Evolutionary conservation across 139 green algal species (phyloP).

Genomic region (Monoraphidium neglectum): DNA sequence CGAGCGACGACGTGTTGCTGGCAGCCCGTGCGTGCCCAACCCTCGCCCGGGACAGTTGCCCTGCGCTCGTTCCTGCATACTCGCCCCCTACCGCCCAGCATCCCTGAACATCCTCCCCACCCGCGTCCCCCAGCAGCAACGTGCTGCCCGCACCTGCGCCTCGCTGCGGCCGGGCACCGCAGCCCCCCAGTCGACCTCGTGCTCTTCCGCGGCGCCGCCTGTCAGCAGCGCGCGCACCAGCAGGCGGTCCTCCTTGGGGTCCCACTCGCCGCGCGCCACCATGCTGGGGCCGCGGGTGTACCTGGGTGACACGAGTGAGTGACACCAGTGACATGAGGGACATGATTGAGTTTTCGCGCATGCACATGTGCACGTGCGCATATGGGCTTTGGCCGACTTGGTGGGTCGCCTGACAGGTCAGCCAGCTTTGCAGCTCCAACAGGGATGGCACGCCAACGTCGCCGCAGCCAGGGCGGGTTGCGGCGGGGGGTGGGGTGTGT

Average conservation of each 20-base stretch:
- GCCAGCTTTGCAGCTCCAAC: too few relatives aligned
- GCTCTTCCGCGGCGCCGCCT: constrained; percentile 36
- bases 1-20: too few relatives aligned
- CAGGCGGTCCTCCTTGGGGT: constrained; percentile 61
- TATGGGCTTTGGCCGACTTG: too few relatives aligned
- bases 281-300: constrained; percentile 54
- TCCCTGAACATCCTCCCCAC: neutral
- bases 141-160: constrained; percentile 32
- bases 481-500: neutral
- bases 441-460: neutral
- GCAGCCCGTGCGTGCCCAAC: too few relatives aligned
- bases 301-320: constrained; percentile 4
- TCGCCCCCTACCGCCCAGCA: too few relatives aligned
- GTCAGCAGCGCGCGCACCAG: constrained; percentile 54
- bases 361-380: too few relatives aligned
- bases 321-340: neutral
- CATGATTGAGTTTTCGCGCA: neutral
- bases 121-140: neutral
- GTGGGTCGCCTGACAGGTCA: neutral
- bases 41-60: too few relatives aligned
- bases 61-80: too few relatives aligned
- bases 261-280: constrained; percentile 68
- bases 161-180: constrained; percentile 51
- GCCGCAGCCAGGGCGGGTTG: neutral
- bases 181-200: constrained; percentile 54